Evolutionary conservation across 768 basidiomycete species (phyloP), one percentile per base, ranked within the genome.

Genomic region (Kondoa subrosea): DNA sequence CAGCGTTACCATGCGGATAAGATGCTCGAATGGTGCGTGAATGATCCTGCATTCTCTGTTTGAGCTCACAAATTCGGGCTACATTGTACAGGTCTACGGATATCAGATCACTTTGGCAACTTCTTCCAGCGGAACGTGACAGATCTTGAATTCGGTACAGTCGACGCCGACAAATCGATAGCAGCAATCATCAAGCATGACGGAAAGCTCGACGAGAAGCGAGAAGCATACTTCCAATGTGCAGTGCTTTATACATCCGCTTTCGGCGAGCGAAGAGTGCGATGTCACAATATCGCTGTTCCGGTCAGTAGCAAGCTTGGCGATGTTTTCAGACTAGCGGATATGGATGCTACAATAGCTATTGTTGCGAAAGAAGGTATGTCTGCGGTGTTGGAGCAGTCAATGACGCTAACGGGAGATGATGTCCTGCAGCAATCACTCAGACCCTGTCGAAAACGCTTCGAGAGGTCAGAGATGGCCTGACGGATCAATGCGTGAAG

Each of bases 261-360:
- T 1, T 76, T 79, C 0, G 95, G 95, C 1, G 81, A 88, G 73
- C 82, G 95, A 56, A 81, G 89, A 67, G 91, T 96, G 34, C 80
- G 95, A 66, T 84, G 85, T 31, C 82, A 85, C 74, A 99, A 99
- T 72, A 78, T 96, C n/a, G 87, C 86, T 0, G 76, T 96, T 67
- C 85, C 85, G 59, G 85, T 89, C 0, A 87, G 85, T 1, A 82
- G 85, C 50, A 78, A 97, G 70, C 89, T 91, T n/a, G 89, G 85
- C 8, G 91, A 87, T 75, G 85, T 97, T 14, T 99, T 92, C 79
- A 84, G 87, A 64, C 89, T 80, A 76, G 91, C 90, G 15, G 95
- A 99, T 77, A 81, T 91, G 80, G 92, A 97, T 72, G 82, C 88
- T 1, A 83, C 85, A 1, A 80, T 92, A 27, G 82, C 84, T 57